Conservation (phyloP, 148 eudicot genomes). For the Diospyros lotus region DNA sequence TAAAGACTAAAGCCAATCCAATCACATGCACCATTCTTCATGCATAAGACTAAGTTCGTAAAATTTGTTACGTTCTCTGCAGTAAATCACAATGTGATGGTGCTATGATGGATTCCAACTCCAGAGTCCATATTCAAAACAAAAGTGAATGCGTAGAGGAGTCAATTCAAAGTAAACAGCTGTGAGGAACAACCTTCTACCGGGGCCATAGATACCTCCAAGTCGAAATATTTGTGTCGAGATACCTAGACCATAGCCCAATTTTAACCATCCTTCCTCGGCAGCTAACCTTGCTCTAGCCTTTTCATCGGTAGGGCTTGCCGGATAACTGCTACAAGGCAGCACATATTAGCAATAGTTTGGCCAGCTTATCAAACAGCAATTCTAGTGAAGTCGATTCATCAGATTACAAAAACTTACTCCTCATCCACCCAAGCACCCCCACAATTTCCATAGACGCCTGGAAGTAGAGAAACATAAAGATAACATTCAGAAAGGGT, state of each 20-base stretch:
- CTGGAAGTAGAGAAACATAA: slow-evolving; percentile 29
- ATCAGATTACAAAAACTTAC: slow-evolving; percentile 55
- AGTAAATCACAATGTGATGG: neutral
- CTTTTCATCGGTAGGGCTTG: slow-evolving; percentile 39
- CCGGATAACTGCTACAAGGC: slow-evolving; percentile 38
- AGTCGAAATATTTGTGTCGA: slow-evolving; percentile 67
- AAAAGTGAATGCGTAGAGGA: neutral
- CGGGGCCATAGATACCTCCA: slow-evolving; percentile 94
- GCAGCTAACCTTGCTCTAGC: slow-evolving; percentile 66
- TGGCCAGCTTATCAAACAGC: slow-evolving; percentile 11
- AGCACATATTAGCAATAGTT: slow-evolving; percentile 9
- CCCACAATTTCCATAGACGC: slow-evolving; percentile 79
- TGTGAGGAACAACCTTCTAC: slow-evolving; percentile 58
- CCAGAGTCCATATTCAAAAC: neutral
- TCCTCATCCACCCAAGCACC: slow-evolving; percentile 91
- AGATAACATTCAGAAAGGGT: neutral
- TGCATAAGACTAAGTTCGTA: neutral
- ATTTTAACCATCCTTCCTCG: slow-evolving; percentile 69
- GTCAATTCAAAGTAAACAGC: neutral
- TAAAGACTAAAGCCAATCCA: neutral
- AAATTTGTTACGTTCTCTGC: neutral
- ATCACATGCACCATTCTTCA: neutral
- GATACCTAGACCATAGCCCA: slow-evolving; percentile 63
- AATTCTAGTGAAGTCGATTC: neutral
- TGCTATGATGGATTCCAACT: no score